phyloP scores from a whole-genome alignment of 1,284 basidiomycete genomes.

The Cutaneotrichosporon mucoides region DNA sequence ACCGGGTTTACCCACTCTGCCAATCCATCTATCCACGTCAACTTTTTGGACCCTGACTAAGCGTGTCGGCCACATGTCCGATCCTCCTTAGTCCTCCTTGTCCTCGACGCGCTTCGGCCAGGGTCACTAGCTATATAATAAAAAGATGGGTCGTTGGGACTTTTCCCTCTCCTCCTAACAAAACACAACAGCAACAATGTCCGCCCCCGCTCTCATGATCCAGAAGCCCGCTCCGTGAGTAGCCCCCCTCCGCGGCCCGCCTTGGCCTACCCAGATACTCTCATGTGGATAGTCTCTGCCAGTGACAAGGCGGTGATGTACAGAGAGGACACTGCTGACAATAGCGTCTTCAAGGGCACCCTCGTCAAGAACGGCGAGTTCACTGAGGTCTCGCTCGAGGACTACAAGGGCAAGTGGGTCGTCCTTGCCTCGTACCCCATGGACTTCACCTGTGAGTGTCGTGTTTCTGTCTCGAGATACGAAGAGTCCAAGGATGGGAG shows the following conservation, averaged over 20 bases:
- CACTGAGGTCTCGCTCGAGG: constrained; percentile 65
- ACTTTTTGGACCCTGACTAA: too few species aligned
- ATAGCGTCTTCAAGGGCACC: constrained; percentile 66
- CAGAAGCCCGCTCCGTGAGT: constrained; percentile 48
- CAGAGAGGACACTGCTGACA: too few species aligned
- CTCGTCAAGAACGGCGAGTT: constrained; percentile 72
- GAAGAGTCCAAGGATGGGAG: background rate
- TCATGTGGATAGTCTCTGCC: too few species aligned
- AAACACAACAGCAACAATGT: constrained; percentile 8
- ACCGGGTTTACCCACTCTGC: background rate
- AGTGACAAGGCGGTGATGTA: too few species aligned
- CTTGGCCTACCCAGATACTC: too few species aligned
- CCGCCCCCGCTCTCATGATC: constrained; percentile 30
- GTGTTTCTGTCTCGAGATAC: background rate
- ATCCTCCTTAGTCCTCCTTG: background rate
- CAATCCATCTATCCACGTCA: background rate
- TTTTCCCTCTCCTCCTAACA: background rate
- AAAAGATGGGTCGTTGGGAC: background rate
- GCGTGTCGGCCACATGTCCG: too few species aligned
- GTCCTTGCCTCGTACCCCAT: constrained; percentile 77
- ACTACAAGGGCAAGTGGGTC: constrained; percentile 79
- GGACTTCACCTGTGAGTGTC: constrained; percentile 53
- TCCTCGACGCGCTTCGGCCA: too few species aligned
- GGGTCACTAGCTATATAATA: background rate
- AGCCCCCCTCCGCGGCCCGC: too few species aligned